Percentiles rank a stretch among this genome's conserved stretches.
Evolutionary conservation across 176 grass and related monocot species (phyloP).

Genomic region (Carex pumila): DNA sequence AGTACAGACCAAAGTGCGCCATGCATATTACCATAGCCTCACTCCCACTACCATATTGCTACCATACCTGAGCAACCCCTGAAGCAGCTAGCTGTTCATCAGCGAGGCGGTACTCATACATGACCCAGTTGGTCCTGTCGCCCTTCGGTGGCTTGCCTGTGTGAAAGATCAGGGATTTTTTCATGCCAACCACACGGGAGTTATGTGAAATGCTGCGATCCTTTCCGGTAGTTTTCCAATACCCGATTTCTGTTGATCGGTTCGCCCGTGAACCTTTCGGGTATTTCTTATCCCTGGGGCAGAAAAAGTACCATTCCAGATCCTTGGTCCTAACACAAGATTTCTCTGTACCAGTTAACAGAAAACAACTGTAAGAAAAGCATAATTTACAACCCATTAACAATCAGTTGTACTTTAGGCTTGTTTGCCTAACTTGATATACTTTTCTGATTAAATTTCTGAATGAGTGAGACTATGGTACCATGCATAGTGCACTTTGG

Average conservation of each 20-base stretch:
- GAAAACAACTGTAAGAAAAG: background rate
- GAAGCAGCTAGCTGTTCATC: conserved; percentile 30
- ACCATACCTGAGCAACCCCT: conserved; percentile 60
- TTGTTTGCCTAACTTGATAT: background rate
- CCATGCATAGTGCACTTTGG: no score
- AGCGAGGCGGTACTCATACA: conserved; percentile 90
- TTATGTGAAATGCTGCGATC: conserved; percentile 61
- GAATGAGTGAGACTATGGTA: no score
- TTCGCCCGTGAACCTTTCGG: conserved; percentile 65
- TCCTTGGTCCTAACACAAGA: conserved; percentile 62
- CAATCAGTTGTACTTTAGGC: background rate
- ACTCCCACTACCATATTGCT: background rate
- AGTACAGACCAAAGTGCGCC: no score
- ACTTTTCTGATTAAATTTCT: background rate
- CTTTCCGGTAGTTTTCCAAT: conserved; percentile 93
- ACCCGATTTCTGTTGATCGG: conserved; percentile 76
- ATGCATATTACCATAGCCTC: no score
- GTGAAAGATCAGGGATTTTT: conserved; percentile 91
- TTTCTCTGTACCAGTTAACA: conserved; percentile 38
- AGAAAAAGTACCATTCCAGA: conserved; percentile 95
- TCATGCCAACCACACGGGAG: conserved; percentile 54
- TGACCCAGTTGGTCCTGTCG: conserved; percentile 80
- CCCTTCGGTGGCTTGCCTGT: conserved; percentile 71
- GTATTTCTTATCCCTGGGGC: conserved; percentile 76
- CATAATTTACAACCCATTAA: background rate